Base-by-base conservation (phyloP, 2,329 filamentous ascomycete species). In the Leptographium procerum region DNA sequence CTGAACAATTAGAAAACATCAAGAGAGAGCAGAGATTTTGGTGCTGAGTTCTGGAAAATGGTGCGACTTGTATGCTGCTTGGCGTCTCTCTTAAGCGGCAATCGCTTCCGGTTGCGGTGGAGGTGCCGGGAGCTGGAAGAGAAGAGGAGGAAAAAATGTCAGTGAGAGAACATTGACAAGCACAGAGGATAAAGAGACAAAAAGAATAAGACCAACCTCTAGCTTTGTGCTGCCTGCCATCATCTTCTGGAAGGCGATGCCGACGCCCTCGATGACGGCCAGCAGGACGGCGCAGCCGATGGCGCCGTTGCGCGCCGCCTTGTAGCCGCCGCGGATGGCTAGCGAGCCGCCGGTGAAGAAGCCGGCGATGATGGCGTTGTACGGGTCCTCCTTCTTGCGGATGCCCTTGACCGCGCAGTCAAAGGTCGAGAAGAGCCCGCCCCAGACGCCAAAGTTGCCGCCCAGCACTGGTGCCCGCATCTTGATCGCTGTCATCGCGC, bases 391-490 rank as follows among this genome's bases (percentile, higher is more conserved):
- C 85, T 96, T 97, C 80, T 94, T 89, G 64, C 91, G 80, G 59
- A 92, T 77, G 59, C 92, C 92, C 80, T 97, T 99, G 62, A 96
- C 88, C 26, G 91, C 88, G 77, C 94, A 99, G 76, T 99, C 94
- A 69, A 92, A 97, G 62, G 90, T 95, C 67, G 86, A 90, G 80
- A 97, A 97, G 59, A 97, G 78, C 65, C 94, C 94, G 70, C 94
- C 92, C 92, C 94, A 97, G 59, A 95, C 90, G 67, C 92, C 92
- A 68, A 97, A 99, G 79, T 99, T 99, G 68, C 94, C 94, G 69
- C 94, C 94, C 53, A 97, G 82, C 36, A 97, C 92, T 2, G 94
- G 94, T 48, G 94, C 94, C 70, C 94, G 88, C 70, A 94, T 91
- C 81, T 99, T 99, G 75, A 99, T 91, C 61, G 94, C 94, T 67